A percentile compares a stretch with the other conserved stretches of the same genome.
phyloP scores from a whole-genome alignment of 2,329 filamentous ascomycete genomes.

The Xylariaceae sp. region DNA sequence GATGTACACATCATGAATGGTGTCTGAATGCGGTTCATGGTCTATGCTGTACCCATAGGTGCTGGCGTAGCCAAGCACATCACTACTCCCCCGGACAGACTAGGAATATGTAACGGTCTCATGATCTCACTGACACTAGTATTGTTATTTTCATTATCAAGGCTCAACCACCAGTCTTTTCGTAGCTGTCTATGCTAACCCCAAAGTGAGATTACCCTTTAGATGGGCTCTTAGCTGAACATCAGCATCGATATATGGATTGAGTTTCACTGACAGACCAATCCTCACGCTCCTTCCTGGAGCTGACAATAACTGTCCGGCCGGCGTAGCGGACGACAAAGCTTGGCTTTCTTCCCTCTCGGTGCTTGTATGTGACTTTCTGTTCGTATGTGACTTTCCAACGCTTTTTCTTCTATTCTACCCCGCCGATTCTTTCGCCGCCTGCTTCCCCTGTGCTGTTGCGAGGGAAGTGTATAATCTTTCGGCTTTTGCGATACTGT shows the following conservation, averaged over 20 bases:
- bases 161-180: background rate
- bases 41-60: constrained; percentile 4
- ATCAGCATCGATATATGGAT: background rate
- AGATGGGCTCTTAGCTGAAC: background rate
- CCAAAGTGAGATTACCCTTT: background rate
- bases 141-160: background rate
- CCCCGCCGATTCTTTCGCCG: no score
- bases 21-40: background rate
- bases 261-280: no score
- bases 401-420: no score
- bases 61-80: background rate
- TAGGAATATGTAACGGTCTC: background rate
- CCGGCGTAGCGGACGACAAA: no score
- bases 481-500: no score
- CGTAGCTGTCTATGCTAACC: background rate
- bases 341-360: no score
- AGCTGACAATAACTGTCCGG: no score
- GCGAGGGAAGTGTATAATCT: no score
- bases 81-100: constrained; percentile 5
- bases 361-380: no score
- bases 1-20: background rate
- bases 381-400: no score
- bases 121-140: background rate
- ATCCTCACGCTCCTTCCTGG: no score
- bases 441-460: no score